A percentile compares a stretch with the other conserved stretches of the same genome.
phyloP scores from a whole-genome alignment of 345 rosid genomes.

The Heritiera littoralis region DNA sequence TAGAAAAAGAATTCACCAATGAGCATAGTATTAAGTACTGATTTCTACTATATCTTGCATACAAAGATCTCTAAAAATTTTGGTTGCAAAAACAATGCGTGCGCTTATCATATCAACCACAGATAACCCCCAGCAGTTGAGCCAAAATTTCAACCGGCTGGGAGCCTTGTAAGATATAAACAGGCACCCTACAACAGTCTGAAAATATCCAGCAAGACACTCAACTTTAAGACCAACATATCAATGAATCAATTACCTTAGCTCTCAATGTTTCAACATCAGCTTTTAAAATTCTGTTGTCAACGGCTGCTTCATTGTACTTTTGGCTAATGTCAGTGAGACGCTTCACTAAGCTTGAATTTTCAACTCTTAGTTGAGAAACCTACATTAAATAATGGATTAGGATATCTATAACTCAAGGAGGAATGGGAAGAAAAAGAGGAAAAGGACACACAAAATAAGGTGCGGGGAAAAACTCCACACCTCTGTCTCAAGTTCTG shows the following conservation, averaged over 20 bases:
- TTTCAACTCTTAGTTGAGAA: conserved; percentile 79
- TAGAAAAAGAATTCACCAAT: conserved; percentile 30
- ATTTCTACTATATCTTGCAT: background rate
- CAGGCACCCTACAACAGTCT: no score
- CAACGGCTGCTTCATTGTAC: conserved; percentile 74
- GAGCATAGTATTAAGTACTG: background rate
- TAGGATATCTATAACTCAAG: conserved; percentile 3
- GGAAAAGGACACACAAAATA: background rate
- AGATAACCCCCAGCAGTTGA: background rate
- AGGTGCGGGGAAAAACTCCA: conserved; percentile 5
- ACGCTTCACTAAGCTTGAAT: conserved; percentile 61
- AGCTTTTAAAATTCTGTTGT: conserved; percentile 89
- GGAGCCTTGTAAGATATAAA: background rate
- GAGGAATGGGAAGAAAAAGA: background rate
- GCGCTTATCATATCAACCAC: background rate
- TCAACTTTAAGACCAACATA: background rate
- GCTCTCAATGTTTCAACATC: conserved; percentile 90
- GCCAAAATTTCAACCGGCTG: background rate
- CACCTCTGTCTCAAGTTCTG: conserved; percentile 93
- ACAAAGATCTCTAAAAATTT: background rate
- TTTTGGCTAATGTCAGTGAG: conserved; percentile 72
- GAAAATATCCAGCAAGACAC: background rate
- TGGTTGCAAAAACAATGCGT: background rate
- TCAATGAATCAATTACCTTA: conserved; percentile 49
- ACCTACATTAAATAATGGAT: conserved; percentile 48